These are phyloP conservation scores for Trichoderma sp. DNA, from an alignment of 2,329 filamentous ascomycete species.

Conservation along the genomic window DNA sequence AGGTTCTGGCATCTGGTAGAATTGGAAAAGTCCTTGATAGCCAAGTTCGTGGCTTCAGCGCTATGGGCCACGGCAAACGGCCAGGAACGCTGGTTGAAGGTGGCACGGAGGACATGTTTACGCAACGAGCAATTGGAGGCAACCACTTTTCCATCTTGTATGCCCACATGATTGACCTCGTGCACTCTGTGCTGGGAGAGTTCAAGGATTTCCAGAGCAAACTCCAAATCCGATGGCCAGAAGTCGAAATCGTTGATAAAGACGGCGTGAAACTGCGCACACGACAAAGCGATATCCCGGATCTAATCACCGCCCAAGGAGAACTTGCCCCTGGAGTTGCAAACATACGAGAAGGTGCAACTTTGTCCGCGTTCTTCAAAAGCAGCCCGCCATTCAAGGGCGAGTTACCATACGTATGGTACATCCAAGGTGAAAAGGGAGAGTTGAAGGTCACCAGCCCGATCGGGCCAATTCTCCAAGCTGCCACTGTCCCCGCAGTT, in stretches of 20 bases:
- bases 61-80: neutral
- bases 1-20: neutral
- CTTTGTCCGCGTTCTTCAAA: neutral
- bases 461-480: neutral
- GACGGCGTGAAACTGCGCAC: neutral
- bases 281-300: neutral
- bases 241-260: neutral
- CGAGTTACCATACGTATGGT: neutral
- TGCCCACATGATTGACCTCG: constrained; percentile 12
- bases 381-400: neutral
- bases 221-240: constrained; percentile 6
- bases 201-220: neutral
- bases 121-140: neutral
- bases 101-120: neutral
- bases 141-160: neutral
- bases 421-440: constrained; percentile 2
- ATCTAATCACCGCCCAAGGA: neutral
- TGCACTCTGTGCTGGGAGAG: constrained; percentile 5
- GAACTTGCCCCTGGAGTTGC: constrained; percentile 1
- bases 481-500: neutral
- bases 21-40: neutral
- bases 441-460: constrained; percentile 2
- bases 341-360: constrained; percentile 1
- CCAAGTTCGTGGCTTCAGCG: neutral
- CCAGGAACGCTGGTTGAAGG: neutral